A percentile compares a stretch with the other conserved stretches of the same genome.
phyloP scores from a whole-genome alignment of 768 basidiomycete genomes.

The Pilatotrama ljubarskyi region DNA sequence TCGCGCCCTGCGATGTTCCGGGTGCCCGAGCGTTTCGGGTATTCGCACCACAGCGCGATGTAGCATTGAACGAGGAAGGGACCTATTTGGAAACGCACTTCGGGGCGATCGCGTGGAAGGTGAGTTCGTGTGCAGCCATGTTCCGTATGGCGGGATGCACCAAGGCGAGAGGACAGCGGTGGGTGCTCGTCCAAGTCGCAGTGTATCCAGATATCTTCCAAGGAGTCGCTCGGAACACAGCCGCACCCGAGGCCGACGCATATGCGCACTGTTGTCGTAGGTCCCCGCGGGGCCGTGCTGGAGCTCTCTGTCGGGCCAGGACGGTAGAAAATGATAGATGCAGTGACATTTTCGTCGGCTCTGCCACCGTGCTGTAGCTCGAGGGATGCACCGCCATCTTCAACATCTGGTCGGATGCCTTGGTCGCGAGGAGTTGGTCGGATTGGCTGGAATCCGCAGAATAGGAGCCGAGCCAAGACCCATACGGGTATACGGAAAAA shows the following conservation, averaged over 20 bases:
- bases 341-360: neutral
- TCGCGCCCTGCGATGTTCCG: neutral
- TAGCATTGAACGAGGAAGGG: neutral
- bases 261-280: neutral
- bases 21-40: neutral
- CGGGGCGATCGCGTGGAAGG: neutral
- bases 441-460: neutral
- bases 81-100: neutral
- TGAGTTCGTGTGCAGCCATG: neutral
- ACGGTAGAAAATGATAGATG: neutral
- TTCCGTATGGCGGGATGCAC: neutral
- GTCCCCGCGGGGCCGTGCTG: too few species aligned
- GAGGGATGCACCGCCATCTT: neutral
- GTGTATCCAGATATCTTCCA: conserved; percentile 1
- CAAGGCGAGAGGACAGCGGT: neutral
- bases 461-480: neutral
- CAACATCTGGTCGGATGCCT: neutral
- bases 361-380: neutral
- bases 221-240: neutral
- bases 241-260: neutral
- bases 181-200: neutral
- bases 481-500: neutral
- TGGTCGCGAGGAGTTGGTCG: neutral
- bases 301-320: too few species aligned
- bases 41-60: neutral